A percentile compares a stretch with the other conserved stretches of the same genome.
Conservation (phyloP, 2,329 filamentous ascomycete genomes). For the Trichoderma sp. region DNA sequence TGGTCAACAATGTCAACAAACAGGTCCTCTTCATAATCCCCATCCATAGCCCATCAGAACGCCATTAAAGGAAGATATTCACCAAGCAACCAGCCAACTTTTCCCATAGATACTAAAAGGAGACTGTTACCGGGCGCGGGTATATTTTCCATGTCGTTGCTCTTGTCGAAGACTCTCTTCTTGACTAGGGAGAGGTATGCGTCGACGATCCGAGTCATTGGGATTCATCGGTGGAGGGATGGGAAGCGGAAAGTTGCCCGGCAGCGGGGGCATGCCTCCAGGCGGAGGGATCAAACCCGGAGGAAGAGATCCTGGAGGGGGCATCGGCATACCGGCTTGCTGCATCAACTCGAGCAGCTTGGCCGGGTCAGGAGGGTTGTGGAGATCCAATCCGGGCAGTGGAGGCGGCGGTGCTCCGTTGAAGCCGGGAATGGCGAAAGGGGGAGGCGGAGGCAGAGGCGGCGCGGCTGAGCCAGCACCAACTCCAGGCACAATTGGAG, state of each 20-base stretch:
- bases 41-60: conserved; percentile 29
- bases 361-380: conserved; percentile 61
- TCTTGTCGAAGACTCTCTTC: conserved; percentile 79
- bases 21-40: neutral
- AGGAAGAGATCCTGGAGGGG: conserved; percentile 51
- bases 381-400: conserved; percentile 59
- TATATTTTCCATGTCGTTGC: conserved; percentile 67
- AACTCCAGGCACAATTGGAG: conserved; percentile 53
- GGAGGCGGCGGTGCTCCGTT: conserved; percentile 52
- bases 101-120: neutral
- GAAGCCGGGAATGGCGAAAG: conserved; percentile 55
- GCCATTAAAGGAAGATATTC: conserved; percentile 29
- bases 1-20: neutral
- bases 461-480: conserved; percentile 44
- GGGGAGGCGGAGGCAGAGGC: conserved; percentile 47
- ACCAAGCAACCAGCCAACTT: conserved; percentile 20
- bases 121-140: conserved; percentile 47
- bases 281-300: conserved; percentile 49
- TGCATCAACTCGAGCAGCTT: conserved; percentile 66
- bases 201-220: conserved; percentile 43
- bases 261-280: conserved; percentile 38
- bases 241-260: conserved; percentile 39
- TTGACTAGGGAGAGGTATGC: conserved; percentile 78
- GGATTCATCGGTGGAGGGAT: conserved; percentile 44
- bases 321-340: conserved; percentile 63